Evolutionary conservation across 176 grass and related monocot genomes (phyloP).

Genomic region (Triticum monococcum): DNA sequence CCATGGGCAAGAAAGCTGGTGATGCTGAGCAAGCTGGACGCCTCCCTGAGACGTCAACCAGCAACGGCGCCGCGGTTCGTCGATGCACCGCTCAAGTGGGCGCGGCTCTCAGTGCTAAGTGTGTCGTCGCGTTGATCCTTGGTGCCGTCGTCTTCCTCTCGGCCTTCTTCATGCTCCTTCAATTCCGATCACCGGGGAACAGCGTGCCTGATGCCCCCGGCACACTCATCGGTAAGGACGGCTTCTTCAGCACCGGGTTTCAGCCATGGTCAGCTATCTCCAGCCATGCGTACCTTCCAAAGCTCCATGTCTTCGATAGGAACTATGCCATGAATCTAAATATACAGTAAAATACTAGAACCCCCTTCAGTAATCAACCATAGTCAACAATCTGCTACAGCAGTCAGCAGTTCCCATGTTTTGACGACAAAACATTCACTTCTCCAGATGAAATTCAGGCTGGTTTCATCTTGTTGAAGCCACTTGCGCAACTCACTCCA

Average conservation of each 20-base stretch:
- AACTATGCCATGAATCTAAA: not conserved
- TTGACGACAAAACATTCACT: slow-evolving; percentile 1
- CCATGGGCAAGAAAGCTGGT: slow-evolving; percentile 52
- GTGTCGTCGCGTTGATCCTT: slow-evolving; percentile 19
- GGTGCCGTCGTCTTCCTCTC: slow-evolving; percentile 34
- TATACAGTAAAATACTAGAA: not conserved
- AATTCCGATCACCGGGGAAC: slow-evolving; percentile 15
- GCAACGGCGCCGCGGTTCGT: not conserved
- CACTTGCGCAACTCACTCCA: slow-evolving; percentile 15
- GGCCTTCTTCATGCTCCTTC: slow-evolving; percentile 42
- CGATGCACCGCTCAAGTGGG: not conserved
- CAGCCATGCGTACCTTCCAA: not conserved
- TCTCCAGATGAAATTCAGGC: slow-evolving; percentile 46
- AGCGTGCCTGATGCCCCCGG: slow-evolving; percentile 31
- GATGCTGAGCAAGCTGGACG: slow-evolving; percentile 23
- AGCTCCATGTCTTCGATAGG: not conserved
- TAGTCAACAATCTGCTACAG: not conserved
- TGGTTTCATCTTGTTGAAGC: slow-evolving; percentile 43
- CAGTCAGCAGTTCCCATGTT: not conserved
- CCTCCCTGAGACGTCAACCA: not conserved
- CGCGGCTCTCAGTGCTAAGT: slow-evolving; percentile 1
- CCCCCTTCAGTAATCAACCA: not conserved
- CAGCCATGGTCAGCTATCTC: not conserved
- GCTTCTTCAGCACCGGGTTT: not conserved
- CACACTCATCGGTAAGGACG: slow-evolving; percentile 26